Evolutionary conservation across 345 rosid species (phyloP).

Genomic region (Alliaria petiolata): DNA sequence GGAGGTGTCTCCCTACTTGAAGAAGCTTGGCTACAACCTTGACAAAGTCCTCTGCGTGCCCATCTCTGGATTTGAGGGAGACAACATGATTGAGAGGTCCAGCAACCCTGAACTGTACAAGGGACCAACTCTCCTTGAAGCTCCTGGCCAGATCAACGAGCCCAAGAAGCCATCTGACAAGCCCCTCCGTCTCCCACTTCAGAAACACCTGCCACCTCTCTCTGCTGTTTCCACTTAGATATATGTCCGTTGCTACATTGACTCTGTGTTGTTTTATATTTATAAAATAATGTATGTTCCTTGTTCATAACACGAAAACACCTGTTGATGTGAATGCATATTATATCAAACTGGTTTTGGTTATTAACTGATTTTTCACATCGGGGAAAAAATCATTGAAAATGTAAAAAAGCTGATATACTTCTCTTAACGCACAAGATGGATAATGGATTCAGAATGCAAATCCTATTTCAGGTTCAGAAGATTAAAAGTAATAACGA

Average conservation of each 20-base stretch:
- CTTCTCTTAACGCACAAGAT: background rate
- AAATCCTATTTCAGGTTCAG: background rate
- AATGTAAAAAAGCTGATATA: slow-evolving; percentile 5
- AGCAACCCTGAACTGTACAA: slow-evolving; percentile 54
- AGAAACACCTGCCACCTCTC: slow-evolving; percentile 13
- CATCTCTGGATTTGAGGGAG: slow-evolving; percentile 52
- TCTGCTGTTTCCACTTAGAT: background rate
- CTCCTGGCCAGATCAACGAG: slow-evolving; percentile 47
- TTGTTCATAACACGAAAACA: background rate
- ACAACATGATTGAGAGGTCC: slow-evolving; percentile 57
- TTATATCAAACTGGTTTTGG: background rate
- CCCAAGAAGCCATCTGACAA: slow-evolving; percentile 90
- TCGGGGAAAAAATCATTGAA: too few relatives aligned
- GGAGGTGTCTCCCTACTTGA: slow-evolving; percentile 54
- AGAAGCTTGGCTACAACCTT: slow-evolving; percentile 56
- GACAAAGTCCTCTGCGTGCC: slow-evolving; percentile 50
- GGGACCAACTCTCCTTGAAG: slow-evolving; percentile 49
- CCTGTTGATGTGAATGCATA: background rate
- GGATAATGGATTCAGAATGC: background rate
- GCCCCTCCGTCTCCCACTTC: too few relatives aligned
- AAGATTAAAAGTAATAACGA: background rate
- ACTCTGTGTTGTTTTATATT: background rate
- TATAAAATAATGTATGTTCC: background rate
- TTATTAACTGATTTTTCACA: too few relatives aligned
- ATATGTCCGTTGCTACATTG: background rate